Percentiles rank a stretch among this genome's conserved stretches.
Conservation (phyloP, 129 eudicot genomes). For the Dittrichia graveolens region DNA sequence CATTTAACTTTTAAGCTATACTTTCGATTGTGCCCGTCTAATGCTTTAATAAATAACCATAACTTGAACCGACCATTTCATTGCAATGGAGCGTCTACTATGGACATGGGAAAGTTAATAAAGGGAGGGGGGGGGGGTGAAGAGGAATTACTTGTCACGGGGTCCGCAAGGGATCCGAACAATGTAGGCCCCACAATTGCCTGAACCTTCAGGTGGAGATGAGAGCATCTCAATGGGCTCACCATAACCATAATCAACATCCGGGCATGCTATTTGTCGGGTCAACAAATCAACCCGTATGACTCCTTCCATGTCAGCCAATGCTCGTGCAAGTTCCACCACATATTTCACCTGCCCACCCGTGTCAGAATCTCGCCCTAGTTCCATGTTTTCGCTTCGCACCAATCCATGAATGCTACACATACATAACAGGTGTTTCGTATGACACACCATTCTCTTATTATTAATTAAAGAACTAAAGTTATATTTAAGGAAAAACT, state of each 20-base stretch:
- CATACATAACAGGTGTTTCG: constrained; percentile 16
- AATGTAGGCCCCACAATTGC: constrained; percentile 74
- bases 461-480: background rate
- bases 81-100: too few species aligned
- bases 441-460: background rate
- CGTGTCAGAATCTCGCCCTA: constrained; percentile 89
- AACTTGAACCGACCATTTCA: background rate
- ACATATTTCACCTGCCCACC: constrained; percentile 93
- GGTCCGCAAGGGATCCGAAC: constrained; percentile 85
- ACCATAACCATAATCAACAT: constrained; percentile 71
- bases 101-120: background rate
- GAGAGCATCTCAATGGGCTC: constrained; percentile 92
- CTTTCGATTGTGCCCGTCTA: background rate
- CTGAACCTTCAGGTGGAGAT: constrained; percentile 63
- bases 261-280: constrained; percentile 68
- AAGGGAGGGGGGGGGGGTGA: background rate
- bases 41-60: background rate
- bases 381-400: constrained; percentile 88
- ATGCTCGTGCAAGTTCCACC: constrained; percentile 75
- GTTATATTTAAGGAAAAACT: too few species aligned
- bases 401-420: constrained; percentile 80
- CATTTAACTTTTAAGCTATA: background rate
- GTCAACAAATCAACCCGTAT: constrained; percentile 77
- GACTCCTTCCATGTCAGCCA: constrained; percentile 75
- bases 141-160: constrained; percentile 55